Conservation (phyloP, 2,329 filamentous ascomycete species). For the Phyllachora maydis region DNA sequence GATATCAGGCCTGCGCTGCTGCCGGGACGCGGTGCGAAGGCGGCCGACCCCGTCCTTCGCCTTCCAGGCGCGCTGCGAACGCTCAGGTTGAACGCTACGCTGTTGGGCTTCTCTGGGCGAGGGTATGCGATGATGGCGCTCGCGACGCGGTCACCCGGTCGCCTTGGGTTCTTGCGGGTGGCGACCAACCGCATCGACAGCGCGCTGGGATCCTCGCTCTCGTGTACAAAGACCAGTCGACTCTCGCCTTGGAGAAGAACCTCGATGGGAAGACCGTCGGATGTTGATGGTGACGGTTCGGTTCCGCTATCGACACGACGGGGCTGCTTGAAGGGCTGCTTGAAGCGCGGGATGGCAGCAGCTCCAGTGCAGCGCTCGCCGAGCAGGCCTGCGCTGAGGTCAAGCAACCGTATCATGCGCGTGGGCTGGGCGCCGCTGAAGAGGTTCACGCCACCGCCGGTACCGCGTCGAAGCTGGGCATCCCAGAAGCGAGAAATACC, state of each 20-base stretch:
- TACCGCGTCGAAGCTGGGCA: conserved; percentile 28
- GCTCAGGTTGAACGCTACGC: conserved; percentile 28
- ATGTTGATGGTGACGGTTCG: no score
- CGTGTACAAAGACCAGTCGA: conserved; percentile 30
- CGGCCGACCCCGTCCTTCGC: conserved; percentile 14
- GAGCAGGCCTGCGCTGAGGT: conserved; percentile 29
- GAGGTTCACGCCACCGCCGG: conserved; percentile 28
- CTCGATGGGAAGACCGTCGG: conserved; percentile 25
- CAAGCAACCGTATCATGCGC: conserved; percentile 32
- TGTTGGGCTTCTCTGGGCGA: conserved; percentile 17
- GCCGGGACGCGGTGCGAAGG: conserved; percentile 9
- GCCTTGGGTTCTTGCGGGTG: conserved; percentile 15
- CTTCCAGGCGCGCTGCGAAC: no score
- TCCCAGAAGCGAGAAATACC: conserved; percentile 37
- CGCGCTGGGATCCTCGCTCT: conserved; percentile 20
- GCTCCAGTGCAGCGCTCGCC: conserved; percentile 35
- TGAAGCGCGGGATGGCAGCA: conserved; percentile 17
- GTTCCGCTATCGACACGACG: background rate
- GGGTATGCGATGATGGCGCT: conserved; percentile 35
- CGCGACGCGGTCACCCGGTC: conserved; percentile 11
- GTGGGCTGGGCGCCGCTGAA: conserved; percentile 33
- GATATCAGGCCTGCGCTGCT: conserved; percentile 8
- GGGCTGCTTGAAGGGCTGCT: no score
- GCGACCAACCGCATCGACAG: conserved; percentile 10
- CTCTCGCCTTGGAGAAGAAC: conserved; percentile 33